Evolutionary conservation across 768 basidiomycete species (phyloP), one percentile per base, ranked within the genome.

Genomic region (Brasilioporus rufonigricans): DNA sequence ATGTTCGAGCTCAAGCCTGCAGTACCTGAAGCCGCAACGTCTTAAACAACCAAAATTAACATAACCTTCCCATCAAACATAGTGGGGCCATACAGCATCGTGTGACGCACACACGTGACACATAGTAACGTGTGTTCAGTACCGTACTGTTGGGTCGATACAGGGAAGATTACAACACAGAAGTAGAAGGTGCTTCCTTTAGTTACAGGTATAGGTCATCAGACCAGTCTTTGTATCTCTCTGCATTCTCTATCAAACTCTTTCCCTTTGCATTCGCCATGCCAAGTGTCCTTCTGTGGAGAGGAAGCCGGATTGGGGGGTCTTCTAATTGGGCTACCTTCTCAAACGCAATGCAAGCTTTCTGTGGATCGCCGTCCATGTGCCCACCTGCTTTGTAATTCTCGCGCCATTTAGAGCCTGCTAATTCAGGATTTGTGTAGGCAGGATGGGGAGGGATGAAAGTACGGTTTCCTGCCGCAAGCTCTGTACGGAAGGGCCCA

Each of bases 181-280:
- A 38, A 21, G 21, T 40, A 40, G n/a, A 19, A 40, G 19, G 21
- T n/a, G 36, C 13, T 24, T 41, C 43, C 24, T 26, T 27, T 16
- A 11, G 7, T 38, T 52, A 53, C 46, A 65, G 50, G 38, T 68
- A 66, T 1, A 69, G 3, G 1, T 66, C 59, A 26, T 65, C 59
- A 4, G 61, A 59, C 67, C 66, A 69, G 2, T 50, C 49, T 39
- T 44, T 57, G 45, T 65, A 65, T 36, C 53, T 67, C 47, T 65
- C 58, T 1, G 27, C 60, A 4, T 18, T 21, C 32, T 61, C 63
- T 7, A 56, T 33, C 32, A 61, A 50, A 24, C 24, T 23, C 32
- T 50, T 57, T 21, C 45, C 66, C 50, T 68, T 68, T 16, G 6
- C 9, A 6, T 18, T 51, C 11, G 41, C 48, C 5, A 41, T 8